Conservation (phyloP, 2,329 filamentous ascomycete genomes). For the Verticillium tricorpus region DNA sequence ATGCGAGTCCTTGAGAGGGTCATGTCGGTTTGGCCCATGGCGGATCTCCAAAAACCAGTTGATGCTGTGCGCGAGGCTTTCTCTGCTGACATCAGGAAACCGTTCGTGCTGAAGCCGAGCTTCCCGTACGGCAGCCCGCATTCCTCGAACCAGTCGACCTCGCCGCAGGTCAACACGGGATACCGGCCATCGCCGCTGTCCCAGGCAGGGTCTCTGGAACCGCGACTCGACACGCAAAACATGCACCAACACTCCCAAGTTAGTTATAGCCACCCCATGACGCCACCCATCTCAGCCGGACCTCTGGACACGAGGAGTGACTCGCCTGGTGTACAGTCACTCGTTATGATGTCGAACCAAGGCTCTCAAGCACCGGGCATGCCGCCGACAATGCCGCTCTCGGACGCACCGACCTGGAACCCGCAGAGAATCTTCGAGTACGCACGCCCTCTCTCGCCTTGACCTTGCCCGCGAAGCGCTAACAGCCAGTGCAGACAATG, state of each 20-base stretch:
- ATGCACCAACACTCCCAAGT: slow-evolving; percentile 50
- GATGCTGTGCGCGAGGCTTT: slow-evolving; percentile 87
- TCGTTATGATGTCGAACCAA: slow-evolving; percentile 64
- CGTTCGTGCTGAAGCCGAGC: slow-evolving; percentile 82
- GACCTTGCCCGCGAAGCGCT: slow-evolving; percentile 9
- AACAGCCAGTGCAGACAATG: slow-evolving; percentile 63
- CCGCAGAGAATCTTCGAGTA: slow-evolving; percentile 81
- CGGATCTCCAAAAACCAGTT: slow-evolving; percentile 85
- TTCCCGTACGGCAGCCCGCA: slow-evolving; percentile 84
- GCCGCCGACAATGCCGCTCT: slow-evolving; percentile 51
- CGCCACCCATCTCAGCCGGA: slow-evolving; percentile 72
- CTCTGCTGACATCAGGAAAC: slow-evolving; percentile 76
- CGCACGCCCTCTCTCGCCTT: neutral
- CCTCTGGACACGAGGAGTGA: slow-evolving; percentile 72
- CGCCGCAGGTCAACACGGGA: slow-evolving; percentile 46
- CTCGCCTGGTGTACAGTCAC: slow-evolving; percentile 66
- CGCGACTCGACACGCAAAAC: slow-evolving; percentile 48
- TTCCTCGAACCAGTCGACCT: slow-evolving; percentile 58
- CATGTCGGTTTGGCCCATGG: slow-evolving; percentile 78
- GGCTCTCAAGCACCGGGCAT: slow-evolving; percentile 49
- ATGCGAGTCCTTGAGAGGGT: slow-evolving; percentile 92
- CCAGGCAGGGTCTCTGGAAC: slow-evolving; percentile 46
- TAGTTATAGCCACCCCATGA: slow-evolving; percentile 71
- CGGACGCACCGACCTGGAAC: slow-evolving; percentile 71
- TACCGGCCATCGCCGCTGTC: slow-evolving; percentile 42